phyloP scores from a whole-genome alignment of 495 filamentous ascomycete species.

The Trypethelium eluteriae region DNA sequence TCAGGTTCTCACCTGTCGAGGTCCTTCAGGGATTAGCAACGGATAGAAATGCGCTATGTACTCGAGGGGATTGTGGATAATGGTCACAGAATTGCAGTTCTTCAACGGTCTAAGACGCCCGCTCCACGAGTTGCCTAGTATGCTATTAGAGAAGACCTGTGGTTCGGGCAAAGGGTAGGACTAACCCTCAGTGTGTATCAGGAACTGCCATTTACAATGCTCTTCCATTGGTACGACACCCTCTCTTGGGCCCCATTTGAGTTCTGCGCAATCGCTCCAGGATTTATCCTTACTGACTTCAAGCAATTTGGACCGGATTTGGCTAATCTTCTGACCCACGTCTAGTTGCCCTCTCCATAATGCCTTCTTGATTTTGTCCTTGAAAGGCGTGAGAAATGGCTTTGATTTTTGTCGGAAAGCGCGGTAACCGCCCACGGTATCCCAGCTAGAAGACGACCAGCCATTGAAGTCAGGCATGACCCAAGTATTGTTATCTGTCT shows the following conservation, averaged over 20 bases:
- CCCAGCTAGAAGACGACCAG: slow-evolving; percentile 43
- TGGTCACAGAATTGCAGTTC: slow-evolving; percentile 52
- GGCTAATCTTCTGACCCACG: slow-evolving; percentile 27
- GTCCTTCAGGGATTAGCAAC: slow-evolving; percentile 40
- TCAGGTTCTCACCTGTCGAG: slow-evolving; percentile 30
- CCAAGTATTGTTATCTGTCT: slow-evolving; percentile 40
- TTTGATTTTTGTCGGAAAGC: slow-evolving; percentile 42
- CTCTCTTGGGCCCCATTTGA: slow-evolving; percentile 39
- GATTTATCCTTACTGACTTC: slow-evolving; percentile 38
- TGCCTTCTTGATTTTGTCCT: slow-evolving; percentile 54
- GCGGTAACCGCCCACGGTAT: slow-evolving; percentile 42
- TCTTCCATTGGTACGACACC: slow-evolving; percentile 46
- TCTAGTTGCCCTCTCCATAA: slow-evolving; percentile 58
- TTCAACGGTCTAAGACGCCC: slow-evolving; percentile 54
- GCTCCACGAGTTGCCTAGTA: slow-evolving; percentile 37
- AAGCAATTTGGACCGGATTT: slow-evolving; percentile 42
- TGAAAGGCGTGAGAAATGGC: slow-evolving; percentile 28
- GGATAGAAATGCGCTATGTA: slow-evolving; percentile 41
- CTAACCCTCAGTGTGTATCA: slow-evolving; percentile 49
- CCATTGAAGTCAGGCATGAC: slow-evolving; percentile 74
- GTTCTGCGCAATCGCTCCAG: slow-evolving; percentile 47
- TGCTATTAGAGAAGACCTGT: background rate
- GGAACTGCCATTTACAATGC: slow-evolving; percentile 53
- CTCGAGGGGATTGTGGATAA: slow-evolving; percentile 42
- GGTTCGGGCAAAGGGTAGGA: background rate